These are phyloP conservation scores for Venturia pyrina DNA, from an alignment of 2,329 filamentous ascomycete genomes.

Conservation along the genomic window DNA sequence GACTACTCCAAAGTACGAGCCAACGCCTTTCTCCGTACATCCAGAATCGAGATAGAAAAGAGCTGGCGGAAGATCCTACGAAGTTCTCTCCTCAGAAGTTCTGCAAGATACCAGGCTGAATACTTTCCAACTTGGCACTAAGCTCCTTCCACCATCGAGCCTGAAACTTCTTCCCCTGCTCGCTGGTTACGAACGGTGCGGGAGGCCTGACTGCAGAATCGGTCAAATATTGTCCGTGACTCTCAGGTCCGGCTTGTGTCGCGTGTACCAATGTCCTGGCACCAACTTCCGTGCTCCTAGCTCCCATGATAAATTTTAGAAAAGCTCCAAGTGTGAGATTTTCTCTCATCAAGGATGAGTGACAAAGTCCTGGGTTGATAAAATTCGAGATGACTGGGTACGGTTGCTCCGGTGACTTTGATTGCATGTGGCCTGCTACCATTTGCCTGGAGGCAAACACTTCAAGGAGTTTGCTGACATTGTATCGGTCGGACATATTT, in stretches of 20 bases:
- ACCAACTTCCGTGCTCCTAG: slow-evolving; percentile 12
- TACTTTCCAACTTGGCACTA: slow-evolving; percentile 4
- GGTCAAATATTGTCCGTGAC: slow-evolving; percentile 11
- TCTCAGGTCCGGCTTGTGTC: slow-evolving; percentile 6
- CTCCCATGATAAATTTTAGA: not conserved
- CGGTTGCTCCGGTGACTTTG: slow-evolving; percentile 12
- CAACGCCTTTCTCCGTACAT: not conserved
- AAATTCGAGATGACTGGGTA: slow-evolving; percentile 14
- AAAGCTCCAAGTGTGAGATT: not conserved
- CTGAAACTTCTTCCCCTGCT: slow-evolving; percentile 7
- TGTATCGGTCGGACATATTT: slow-evolving; percentile 18
- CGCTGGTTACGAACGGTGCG: not conserved
- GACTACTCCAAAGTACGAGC: no score
- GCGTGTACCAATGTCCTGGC: slow-evolving; percentile 12
- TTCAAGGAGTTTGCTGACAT: slow-evolving; percentile 20
- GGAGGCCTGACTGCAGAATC: not conserved
- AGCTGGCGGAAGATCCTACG: no score
- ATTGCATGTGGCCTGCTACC: slow-evolving; percentile 7
- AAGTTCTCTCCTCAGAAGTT: not conserved
- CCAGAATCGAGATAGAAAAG: not conserved
- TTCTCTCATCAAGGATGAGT: slow-evolving; percentile 14
- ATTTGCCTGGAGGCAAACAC: slow-evolving; percentile 17
- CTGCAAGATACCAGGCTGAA: slow-evolving; percentile 3
- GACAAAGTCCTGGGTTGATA: slow-evolving; percentile 16
- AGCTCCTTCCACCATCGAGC: slow-evolving; percentile 7